Evolutionary conservation across 805 yeast genomes (phyloP), one percentile per base, ranked within the genome.

Genomic region (Blastobotrys attinorum): DNA sequence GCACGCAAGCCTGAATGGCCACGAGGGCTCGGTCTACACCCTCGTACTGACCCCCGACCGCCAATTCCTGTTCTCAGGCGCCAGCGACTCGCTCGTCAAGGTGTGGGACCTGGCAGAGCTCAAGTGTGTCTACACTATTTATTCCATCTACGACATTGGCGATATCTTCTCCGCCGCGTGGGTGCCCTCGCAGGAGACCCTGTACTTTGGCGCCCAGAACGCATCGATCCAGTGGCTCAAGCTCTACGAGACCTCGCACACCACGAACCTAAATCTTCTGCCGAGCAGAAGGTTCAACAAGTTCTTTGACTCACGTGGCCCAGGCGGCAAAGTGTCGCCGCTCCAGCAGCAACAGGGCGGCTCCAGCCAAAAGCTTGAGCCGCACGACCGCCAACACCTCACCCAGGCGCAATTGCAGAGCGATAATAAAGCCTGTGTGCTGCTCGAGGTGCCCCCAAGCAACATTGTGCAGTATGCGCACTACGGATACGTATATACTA

Each of bases 231-330:
- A 85, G 34, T 90, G 84, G 78, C 79, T 85, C 45, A 72, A 72
- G 37, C 54, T 71, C 39, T 56, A 55, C 10, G 43, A 52, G 21
- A 42, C 43, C 27, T 36, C 52, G 15, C 37, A 47, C 18, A 47
- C 53, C 18, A 44, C 43, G 4, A 67, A 64, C 41, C 58, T 63
- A 2, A 58, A 65, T 10, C 47, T 43, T 48, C 58, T 76, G 59
- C 89, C 82, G 3, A 79, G 81, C 46, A 73, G 74, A 54, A 70
- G 94, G 52, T 87, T 76, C 57, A 86, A 86, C 60, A 78, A 76
- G 55, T 92, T 90, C 54, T 90, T 92, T 59, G 97, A 90, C 59
- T 89, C 97, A 2, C 71, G 69, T 40, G 96, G 96, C 0, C 92
- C 94, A 0, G 82, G 90, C 1, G 90, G 88, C 3, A 66, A 65